These are phyloP conservation scores for Nematocida sp. DNA, from an alignment of 371 early-diverging fungal species.

Conservation along the genomic window DNA sequence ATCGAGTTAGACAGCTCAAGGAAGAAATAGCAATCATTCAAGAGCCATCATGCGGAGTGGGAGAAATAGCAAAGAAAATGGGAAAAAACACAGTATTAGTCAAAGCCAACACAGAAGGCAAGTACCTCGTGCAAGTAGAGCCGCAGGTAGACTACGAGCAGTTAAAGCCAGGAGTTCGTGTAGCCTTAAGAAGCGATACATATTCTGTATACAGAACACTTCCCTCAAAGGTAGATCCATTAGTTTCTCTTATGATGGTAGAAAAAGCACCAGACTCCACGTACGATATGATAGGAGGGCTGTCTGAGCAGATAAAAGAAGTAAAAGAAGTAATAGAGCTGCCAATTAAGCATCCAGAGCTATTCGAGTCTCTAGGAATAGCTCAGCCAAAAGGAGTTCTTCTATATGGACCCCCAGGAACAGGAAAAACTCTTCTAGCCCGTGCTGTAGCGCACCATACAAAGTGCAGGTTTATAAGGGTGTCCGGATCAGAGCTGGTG, in stretches of 20 bases:
- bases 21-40: constrained; percentile 93
- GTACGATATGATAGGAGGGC: constrained; percentile 97
- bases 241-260: constrained; percentile 96
- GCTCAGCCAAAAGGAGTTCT: constrained; percentile 94
- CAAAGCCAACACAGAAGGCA: constrained; percentile 96
- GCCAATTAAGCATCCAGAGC: constrained; percentile 90
- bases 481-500: constrained; percentile 94
- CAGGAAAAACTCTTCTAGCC: constrained; percentile 83
- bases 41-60: constrained; percentile 92
- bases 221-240: constrained; percentile 86
- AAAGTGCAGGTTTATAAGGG: constrained; percentile 84
- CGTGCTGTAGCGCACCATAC: constrained; percentile 95
- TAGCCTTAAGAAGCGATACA: constrained; percentile 87
- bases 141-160: constrained; percentile 75
- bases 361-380: constrained; percentile 88
- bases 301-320: constrained; percentile 97
- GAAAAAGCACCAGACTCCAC: constrained; percentile 98
- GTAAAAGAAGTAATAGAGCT: constrained; percentile 94
- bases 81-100: constrained; percentile 95
- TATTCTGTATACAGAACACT: constrained; percentile 79
- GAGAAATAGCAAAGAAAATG: constrained; percentile 95
- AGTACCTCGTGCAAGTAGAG: constrained; percentile 89
- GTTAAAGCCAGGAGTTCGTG: constrained; percentile 86
- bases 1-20: constrained; percentile 81
- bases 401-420: constrained; percentile 96